Percentiles rank a stretch among this genome's conserved stretches.
phyloP scores from a whole-genome alignment of 495 filamentous ascomycete genomes.

The Podospora sp. region DNA sequence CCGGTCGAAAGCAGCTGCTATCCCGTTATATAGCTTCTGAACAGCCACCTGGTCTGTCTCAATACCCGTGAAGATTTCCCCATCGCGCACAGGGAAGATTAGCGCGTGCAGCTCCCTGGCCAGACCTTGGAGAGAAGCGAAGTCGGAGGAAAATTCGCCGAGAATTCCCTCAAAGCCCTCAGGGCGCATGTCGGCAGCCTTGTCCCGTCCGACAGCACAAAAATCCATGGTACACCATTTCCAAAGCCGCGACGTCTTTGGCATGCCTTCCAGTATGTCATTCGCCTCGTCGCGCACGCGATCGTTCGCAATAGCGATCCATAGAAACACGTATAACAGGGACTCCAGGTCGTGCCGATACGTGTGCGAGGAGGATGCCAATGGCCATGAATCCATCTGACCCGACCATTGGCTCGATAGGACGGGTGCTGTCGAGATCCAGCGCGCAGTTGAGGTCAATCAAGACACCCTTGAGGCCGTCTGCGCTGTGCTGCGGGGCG shows the following conservation, averaged over 20 bases:
- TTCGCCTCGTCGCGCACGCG: conserved; percentile 1
- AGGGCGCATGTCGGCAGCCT: conserved; percentile 14
- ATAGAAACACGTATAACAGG: conserved; percentile 20
- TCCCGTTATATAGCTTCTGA: background rate
- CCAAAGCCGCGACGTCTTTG: background rate
- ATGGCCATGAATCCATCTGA: conserved; percentile 19
- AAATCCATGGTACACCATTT: conserved; percentile 15
- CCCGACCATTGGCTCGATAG: background rate
- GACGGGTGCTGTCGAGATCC: background rate
- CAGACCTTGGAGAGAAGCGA: conserved; percentile 8
- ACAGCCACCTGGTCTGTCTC: background rate
- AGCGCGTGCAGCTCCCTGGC: conserved; percentile 14
- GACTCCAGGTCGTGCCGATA: conserved; percentile 23
- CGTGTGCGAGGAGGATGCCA: conserved; percentile 12
- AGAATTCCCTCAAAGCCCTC: conserved; percentile 2
- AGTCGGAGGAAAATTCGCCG: conserved; percentile 12
- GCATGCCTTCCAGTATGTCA: conserved; percentile 1
- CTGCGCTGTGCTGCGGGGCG: background rate
- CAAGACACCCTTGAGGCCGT: conserved; percentile 9
- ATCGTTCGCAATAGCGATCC: conserved; percentile 8
- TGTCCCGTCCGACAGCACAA: background rate
- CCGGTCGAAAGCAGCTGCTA: conserved; percentile 2
- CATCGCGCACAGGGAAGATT: conserved; percentile 8
- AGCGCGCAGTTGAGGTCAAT: background rate
- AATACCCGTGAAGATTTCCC: conserved; percentile 6